Percentiles rank a stretch among this genome's conserved stretches.
These are phyloP conservation scores for Phytophthora cactorum DNA, from an alignment of 352 stramenopile species.

Conservation along the genomic window DNA sequence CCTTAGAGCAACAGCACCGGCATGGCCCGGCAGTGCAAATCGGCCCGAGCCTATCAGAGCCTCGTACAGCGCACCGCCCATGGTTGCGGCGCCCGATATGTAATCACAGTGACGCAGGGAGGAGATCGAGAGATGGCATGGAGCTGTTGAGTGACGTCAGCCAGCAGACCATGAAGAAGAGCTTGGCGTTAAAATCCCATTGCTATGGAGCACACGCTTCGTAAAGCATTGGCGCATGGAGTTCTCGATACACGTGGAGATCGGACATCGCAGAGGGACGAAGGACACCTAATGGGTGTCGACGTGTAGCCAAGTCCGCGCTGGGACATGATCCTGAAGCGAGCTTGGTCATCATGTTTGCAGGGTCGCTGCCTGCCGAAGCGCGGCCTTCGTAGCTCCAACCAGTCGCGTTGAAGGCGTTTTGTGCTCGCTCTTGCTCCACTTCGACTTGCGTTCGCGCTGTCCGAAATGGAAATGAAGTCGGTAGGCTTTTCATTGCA, in stretches of 20 bases:
- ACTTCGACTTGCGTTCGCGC: neutral
- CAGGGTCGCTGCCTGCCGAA: too few species aligned
- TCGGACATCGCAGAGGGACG: constrained; percentile 9
- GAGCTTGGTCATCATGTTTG: too few species aligned
- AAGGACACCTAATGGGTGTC: constrained; percentile 4
- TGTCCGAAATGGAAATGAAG: constrained; percentile 8
- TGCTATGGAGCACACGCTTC: constrained; percentile 5
- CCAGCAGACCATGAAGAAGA: neutral
- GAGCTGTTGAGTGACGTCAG: constrained; percentile 12
- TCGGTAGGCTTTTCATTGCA: neutral
- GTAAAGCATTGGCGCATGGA: neutral
- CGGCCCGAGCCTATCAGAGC: neutral
- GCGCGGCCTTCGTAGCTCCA: neutral
- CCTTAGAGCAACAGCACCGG: neutral
- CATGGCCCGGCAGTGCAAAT: neutral
- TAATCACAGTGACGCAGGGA: neutral
- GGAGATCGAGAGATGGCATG: neutral
- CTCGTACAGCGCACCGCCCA: neutral
- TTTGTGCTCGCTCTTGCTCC: neutral
- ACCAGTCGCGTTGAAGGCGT: neutral
- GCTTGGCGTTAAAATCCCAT: constrained; percentile 11
- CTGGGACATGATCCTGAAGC: constrained; percentile 17
- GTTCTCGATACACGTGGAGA: neutral
- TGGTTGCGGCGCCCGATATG: neutral
- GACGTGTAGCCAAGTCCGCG: neutral